These are phyloP conservation scores for Fibroporia radiculosa DNA, from an alignment of 768 basidiomycete genomes.

Conservation along the genomic window DNA sequence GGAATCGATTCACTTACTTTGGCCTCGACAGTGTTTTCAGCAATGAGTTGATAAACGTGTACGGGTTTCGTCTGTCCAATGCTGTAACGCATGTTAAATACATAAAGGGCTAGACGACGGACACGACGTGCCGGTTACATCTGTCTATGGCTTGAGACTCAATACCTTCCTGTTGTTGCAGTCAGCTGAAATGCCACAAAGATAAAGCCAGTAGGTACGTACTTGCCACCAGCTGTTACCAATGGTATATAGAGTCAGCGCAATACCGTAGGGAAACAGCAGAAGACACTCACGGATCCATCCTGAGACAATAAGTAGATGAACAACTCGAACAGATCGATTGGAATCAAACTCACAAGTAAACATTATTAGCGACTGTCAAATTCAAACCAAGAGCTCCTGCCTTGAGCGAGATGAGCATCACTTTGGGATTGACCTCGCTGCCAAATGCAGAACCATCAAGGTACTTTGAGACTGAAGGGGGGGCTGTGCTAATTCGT, in stretches of 20 bases:
- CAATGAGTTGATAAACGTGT: constrained; percentile 84
- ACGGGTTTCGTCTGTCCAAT: constrained; percentile 82
- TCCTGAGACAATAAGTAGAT: constrained; percentile 31
- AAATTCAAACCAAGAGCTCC: constrained; percentile 84
- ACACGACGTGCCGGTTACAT: constrained; percentile 49
- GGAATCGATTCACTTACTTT: constrained; percentile 40
- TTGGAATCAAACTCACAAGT: constrained; percentile 47
- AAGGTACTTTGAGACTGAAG: not conserved
- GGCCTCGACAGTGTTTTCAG: constrained; percentile 82
- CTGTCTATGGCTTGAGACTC: constrained; percentile 80
- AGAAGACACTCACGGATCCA: constrained; percentile 67
- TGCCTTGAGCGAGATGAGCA: constrained; percentile 80
- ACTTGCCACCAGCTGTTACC: constrained; percentile 75
- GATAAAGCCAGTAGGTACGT: too few relatives aligned
- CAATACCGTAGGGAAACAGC: not conserved
- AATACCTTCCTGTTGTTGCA: constrained; percentile 52
- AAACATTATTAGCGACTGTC: constrained; percentile 85
- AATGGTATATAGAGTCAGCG: constrained; percentile 3
- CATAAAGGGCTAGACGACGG: not conserved
- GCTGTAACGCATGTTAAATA: constrained; percentile 18
- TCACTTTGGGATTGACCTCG: constrained; percentile 58
- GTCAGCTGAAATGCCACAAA: constrained; percentile 6
- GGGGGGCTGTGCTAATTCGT: constrained; percentile 20
- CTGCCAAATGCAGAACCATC: constrained; percentile 6
- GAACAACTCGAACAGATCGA: not conserved